Percentiles rank a stretch among this genome's conserved stretches.
These are phyloP conservation scores for Talaromyces sp. DNA, from an alignment of 2,329 filamentous ascomycete genomes.

Conservation along the genomic window DNA sequence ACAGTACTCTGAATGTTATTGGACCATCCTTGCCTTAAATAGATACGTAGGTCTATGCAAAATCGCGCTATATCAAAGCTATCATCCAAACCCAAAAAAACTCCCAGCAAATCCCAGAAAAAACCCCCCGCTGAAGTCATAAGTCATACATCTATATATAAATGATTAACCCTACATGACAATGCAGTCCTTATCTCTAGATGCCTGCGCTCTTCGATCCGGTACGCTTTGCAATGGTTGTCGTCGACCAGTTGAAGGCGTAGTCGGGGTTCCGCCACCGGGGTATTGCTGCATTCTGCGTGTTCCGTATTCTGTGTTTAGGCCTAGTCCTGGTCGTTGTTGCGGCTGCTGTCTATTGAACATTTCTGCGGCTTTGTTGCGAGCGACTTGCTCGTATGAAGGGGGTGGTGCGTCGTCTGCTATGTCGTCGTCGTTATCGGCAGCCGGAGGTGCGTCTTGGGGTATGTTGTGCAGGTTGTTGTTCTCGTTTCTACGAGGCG, in stretches of 20 bases:
- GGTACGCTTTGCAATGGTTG: slow-evolving; percentile 17
- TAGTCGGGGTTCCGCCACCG: slow-evolving; percentile 1
- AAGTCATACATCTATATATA: background rate
- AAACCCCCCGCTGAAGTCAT: background rate
- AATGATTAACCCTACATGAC: slow-evolving; percentile 37
- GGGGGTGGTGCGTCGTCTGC: slow-evolving; percentile 57
- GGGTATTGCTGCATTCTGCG: slow-evolving; percentile 10
- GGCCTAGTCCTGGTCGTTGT: background rate
- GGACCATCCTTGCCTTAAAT: background rate
- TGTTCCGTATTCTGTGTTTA: background rate
- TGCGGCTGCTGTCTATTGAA: slow-evolving; percentile 2
- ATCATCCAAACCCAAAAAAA: background rate
- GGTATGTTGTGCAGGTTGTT: slow-evolving; percentile 45
- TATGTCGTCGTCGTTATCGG: slow-evolving; percentile 34
- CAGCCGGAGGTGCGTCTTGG: slow-evolving; percentile 22
- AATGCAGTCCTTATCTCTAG: slow-evolving; percentile 45
- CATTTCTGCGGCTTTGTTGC: slow-evolving; percentile 52
- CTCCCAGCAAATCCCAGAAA: background rate
- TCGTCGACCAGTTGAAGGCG: slow-evolving; percentile 6
- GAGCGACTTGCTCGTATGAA: slow-evolving; percentile 64
- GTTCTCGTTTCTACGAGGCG: slow-evolving; percentile 6
- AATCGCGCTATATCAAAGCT: background rate
- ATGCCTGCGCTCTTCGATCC: slow-evolving; percentile 4
- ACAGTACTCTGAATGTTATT: background rate
- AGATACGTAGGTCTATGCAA: background rate